phyloP scores from a whole-genome alignment of 1,139 yeast genomes.

The Diutina ranongensis region DNA sequence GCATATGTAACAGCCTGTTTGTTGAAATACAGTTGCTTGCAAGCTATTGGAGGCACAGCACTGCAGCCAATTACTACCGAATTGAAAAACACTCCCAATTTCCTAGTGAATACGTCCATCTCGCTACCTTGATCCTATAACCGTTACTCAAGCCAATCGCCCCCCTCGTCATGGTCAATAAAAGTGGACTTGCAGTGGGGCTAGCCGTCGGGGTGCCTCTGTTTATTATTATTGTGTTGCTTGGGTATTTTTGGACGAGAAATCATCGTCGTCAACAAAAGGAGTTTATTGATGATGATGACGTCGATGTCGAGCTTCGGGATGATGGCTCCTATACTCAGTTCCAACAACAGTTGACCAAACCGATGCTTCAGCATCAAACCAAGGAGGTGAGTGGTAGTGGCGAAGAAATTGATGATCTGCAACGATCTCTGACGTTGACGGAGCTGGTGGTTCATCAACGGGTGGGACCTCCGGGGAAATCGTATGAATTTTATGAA shows the following conservation, averaged over 20 bases:
- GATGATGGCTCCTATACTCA: slow-evolving; percentile 28
- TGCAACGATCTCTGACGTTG: slow-evolving; percentile 7
- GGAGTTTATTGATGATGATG: slow-evolving; percentile 22
- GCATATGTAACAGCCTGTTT: too few relatives aligned
- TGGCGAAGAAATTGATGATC: background rate
- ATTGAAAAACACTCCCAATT: too few relatives aligned
- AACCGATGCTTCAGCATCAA: slow-evolving; percentile 4
- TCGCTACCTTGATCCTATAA: too few relatives aligned
- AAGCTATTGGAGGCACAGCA: too few relatives aligned
- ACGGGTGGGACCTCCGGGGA: slow-evolving; percentile 14
- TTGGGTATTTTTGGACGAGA: slow-evolving; percentile 16
- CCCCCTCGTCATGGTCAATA: background rate
- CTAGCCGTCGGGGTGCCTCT: slow-evolving; percentile 34
- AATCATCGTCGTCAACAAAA: slow-evolving; percentile 21
- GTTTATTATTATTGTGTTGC: slow-evolving; percentile 13
- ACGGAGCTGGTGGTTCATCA: slow-evolving; percentile 5
- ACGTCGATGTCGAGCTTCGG: slow-evolving; percentile 25
- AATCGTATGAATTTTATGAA: slow-evolving; percentile 34
- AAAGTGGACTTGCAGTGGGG: slow-evolving; percentile 22
- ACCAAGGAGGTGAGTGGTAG: background rate
- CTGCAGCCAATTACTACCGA: too few relatives aligned
- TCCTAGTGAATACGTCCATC: too few relatives aligned
- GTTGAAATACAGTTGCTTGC: too few relatives aligned
- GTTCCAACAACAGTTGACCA: slow-evolving; percentile 25
- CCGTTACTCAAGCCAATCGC: background rate